A percentile compares a stretch with the other conserved stretches of the same genome.
phyloP scores from a whole-genome alignment of 176 grass and related monocot species.

The Stipa capillata region DNA sequence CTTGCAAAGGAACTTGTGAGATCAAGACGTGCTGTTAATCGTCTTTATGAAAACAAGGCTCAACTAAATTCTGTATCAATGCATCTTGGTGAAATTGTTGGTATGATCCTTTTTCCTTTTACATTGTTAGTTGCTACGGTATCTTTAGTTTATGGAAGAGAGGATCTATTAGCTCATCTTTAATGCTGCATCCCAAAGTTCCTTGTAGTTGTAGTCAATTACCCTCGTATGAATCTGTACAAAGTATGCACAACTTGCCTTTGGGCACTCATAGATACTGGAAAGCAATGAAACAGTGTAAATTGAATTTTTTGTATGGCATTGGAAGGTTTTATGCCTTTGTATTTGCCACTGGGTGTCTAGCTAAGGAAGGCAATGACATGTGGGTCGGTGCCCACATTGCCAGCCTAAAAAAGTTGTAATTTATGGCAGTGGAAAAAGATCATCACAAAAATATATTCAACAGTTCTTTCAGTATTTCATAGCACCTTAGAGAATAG shows the following conservation, averaged over 20 bases:
- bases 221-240: no score
- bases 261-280: not conserved
- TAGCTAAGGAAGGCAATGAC: not conserved
- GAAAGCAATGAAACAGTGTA: not conserved
- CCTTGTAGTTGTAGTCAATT: no score
- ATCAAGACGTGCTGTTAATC: constrained; percentile 79
- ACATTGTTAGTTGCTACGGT: not conserved
- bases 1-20: constrained; percentile 93
- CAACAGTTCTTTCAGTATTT: not conserved
- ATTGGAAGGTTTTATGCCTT: not conserved
- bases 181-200: not conserved
- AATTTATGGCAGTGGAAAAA: not conserved
- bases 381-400: not conserved
- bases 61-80: constrained; percentile 92
- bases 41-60: constrained; percentile 96
- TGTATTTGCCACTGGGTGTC: not conserved
- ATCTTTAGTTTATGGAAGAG: not conserved
- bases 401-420: not conserved
- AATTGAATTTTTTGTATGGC: not conserved
- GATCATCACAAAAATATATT: not conserved
- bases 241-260: not conserved
- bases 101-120: constrained; percentile 21
- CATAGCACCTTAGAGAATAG: not conserved
- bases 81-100: constrained; percentile 94
- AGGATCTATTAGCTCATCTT: not conserved